Percentiles rank a stretch among this genome's conserved stretches.
phyloP scores from a whole-genome alignment of 257 asterid species.

The Ligustrum vulgare region DNA sequence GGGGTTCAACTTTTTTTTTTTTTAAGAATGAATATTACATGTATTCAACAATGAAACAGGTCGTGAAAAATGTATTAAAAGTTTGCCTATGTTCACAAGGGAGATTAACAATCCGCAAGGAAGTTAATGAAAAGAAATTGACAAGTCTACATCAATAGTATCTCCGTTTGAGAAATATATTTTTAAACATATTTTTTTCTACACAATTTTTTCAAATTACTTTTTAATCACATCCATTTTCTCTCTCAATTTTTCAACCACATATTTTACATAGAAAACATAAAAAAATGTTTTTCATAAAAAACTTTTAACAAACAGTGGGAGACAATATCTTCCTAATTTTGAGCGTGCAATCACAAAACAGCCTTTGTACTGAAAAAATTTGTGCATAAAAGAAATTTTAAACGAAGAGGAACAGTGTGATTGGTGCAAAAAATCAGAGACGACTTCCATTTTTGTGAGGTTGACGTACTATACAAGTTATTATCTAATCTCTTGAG shows the following conservation, averaged over 20 bases:
- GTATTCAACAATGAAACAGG: neutral
- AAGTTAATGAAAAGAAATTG: constrained; percentile 1
- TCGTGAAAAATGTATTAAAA: neutral
- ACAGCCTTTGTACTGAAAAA: constrained; percentile 18
- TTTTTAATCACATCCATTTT: no score
- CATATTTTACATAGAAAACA: no score
- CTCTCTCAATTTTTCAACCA: no score
- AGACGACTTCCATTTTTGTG: constrained; percentile 4
- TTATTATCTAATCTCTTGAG: constrained; percentile 61
- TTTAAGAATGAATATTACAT: neutral
- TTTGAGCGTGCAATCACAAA: constrained; percentile 54
- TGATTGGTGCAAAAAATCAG: constrained; percentile 1
- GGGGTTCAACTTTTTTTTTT: no score
- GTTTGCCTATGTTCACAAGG: neutral
- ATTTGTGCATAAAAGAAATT: constrained; percentile 10
- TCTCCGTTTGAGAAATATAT: no score
- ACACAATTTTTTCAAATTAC: no score
- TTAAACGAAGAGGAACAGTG: constrained; percentile 5
- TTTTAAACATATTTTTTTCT: no score
- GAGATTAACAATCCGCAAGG: constrained; percentile 14
- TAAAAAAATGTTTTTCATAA: no score
- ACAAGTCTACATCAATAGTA: no score
- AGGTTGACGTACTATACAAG: neutral
- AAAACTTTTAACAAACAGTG: no score
- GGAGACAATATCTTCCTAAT: constrained; percentile 89